Evolutionary conservation across 768 basidiomycete genomes (phyloP).

Genomic region (Mycena capillaripes): DNA sequence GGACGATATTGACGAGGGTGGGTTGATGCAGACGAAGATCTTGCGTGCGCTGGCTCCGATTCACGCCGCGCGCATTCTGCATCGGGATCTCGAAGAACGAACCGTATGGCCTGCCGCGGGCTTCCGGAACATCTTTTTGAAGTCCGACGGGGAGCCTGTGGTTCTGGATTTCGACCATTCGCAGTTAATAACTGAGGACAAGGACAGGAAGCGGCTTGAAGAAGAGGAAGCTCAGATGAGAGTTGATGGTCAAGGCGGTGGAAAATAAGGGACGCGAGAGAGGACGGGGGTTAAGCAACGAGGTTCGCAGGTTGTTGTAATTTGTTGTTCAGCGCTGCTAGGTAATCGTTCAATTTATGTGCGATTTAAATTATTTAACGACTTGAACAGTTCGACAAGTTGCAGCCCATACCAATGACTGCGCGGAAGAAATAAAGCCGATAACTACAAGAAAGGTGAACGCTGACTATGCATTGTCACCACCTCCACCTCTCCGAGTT

Average conservation of each 20-base stretch:
- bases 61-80: neutral
- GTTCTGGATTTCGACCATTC: conserved; percentile 31
- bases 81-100: conserved; percentile 22
- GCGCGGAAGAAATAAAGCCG: neutral
- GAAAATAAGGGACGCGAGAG: conserved; percentile 9
- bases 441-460: neutral
- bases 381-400: neutral
- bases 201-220: neutral
- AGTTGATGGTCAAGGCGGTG: conserved; percentile 3
- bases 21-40: neutral
- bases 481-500: neutral
- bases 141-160: conserved; percentile 1
- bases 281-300: conserved; percentile 23
- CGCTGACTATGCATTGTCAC: neutral
- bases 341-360: neutral
- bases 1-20: no score
- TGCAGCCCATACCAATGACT: neutral
- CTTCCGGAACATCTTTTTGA: conserved; percentile 15
- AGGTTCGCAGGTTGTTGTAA: conserved; percentile 14
- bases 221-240: conserved; percentile 6
- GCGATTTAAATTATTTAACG: neutral
- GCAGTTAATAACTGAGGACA: neutral
- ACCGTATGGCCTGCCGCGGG: conserved; percentile 15
- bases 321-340: neutral
- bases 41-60: neutral